phyloP scores from a whole-genome alignment of 1,284 basidiomycete species.

The Leccinum subrobustum region DNA sequence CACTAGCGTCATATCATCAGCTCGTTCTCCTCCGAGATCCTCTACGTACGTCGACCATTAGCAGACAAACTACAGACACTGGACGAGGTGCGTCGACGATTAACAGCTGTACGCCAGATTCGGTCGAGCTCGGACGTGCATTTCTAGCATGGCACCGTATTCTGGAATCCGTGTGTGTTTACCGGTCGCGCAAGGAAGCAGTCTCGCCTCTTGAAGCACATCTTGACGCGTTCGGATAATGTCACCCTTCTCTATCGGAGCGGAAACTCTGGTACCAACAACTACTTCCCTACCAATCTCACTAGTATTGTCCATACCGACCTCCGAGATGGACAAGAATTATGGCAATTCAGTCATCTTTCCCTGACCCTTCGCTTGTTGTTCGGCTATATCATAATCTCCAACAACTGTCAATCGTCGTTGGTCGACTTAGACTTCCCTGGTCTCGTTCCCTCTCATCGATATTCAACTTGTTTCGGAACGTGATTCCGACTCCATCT shows the following conservation, averaged over 20 bases:
- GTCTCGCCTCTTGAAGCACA: background rate
- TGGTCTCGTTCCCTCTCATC: background rate
- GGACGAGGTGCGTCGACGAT: background rate
- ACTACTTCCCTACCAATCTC: background rate
- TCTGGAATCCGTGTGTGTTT: background rate
- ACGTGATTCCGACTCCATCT: background rate
- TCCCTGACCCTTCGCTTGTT: background rate
- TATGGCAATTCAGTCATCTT: background rate
- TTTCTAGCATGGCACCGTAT: background rate
- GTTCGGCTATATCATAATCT: background rate
- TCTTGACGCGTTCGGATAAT: background rate
- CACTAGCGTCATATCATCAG: background rate
- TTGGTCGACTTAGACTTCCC: background rate
- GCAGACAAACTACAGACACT: background rate
- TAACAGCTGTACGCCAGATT: background rate
- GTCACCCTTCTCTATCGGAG: background rate
- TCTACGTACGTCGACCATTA: background rate
- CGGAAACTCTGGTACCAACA: background rate
- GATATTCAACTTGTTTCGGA: background rate
- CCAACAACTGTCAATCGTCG: background rate
- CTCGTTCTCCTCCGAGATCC: background rate
- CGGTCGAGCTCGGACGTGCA: background rate
- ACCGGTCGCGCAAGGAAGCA: background rate
- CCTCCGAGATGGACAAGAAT: background rate
- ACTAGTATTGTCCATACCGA: background rate